Evolutionary conservation across 495 filamentous ascomycete species (phyloP).

Genomic region (Alectoria sarmentosa): DNA sequence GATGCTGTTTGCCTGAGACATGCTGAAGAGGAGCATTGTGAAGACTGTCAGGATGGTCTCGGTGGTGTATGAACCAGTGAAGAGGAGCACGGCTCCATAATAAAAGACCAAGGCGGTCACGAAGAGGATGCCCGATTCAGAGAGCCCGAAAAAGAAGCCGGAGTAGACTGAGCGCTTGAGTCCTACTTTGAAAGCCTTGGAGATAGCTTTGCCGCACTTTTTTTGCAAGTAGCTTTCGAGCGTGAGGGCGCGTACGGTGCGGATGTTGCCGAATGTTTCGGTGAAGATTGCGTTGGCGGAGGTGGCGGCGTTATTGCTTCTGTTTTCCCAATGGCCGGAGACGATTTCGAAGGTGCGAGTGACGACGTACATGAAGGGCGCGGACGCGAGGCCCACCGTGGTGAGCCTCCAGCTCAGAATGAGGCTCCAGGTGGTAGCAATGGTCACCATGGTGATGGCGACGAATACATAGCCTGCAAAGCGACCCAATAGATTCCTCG

Average conservation of each 20-base stretch:
- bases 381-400: slow-evolving; percentile 60
- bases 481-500: slow-evolving; percentile 70
- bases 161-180: slow-evolving; percentile 53
- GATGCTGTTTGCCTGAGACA: slow-evolving; percentile 62
- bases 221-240: slow-evolving; percentile 66
- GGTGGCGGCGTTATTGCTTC: slow-evolving; percentile 53
- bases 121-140: slow-evolving; percentile 63
- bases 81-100: slow-evolving; percentile 62
- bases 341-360: slow-evolving; percentile 54
- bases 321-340: slow-evolving; percentile 63
- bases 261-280: slow-evolving; percentile 78
- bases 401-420: slow-evolving; percentile 74
- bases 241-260: slow-evolving; percentile 70
- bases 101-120: slow-evolving; percentile 78
- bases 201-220: slow-evolving; percentile 52
- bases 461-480: slow-evolving; percentile 67
- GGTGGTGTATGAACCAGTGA: slow-evolving; percentile 38
- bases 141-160: slow-evolving; percentile 68
- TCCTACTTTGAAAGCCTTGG: slow-evolving; percentile 46
- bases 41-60: slow-evolving; percentile 63
- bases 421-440: slow-evolving; percentile 68
- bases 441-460: slow-evolving; percentile 53
- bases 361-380: slow-evolving; percentile 60
- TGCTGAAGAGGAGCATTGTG: slow-evolving; percentile 75
- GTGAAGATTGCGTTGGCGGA: slow-evolving; percentile 52